These are phyloP conservation scores for Cyclotella sp. DNA, from an alignment of 108 stramenopile genomes.

Conservation along the genomic window DNA sequence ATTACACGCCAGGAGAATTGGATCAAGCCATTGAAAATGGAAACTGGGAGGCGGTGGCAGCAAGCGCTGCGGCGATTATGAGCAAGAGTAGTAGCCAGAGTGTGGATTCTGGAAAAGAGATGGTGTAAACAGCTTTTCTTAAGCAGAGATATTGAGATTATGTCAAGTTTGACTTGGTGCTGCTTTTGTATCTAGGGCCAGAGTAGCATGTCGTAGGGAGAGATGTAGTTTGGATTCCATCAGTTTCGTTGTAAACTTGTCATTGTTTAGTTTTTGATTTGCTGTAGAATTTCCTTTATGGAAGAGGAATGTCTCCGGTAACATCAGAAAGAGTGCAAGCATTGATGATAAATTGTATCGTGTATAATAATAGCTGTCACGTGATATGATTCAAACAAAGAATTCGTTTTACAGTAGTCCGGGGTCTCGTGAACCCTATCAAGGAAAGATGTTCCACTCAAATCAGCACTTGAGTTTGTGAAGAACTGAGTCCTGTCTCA, in stretches of 20 bases:
- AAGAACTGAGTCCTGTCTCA: too few species aligned
- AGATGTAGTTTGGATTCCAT: background rate
- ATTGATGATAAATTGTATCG: too few species aligned
- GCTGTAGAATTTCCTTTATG: conserved; percentile 1
- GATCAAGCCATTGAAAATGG: conserved; percentile 48
- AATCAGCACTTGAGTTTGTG: too few species aligned
- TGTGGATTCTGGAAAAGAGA: background rate
- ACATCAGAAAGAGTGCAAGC: too few species aligned
- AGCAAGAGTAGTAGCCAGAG: conserved; percentile 1
- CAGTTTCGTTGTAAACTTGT: background rate
- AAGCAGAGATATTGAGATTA: background rate
- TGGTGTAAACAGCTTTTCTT: background rate
- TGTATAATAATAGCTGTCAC: too few species aligned
- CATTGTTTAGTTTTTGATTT: background rate
- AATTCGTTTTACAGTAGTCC: too few species aligned
- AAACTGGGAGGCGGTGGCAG: conserved; percentile 46
- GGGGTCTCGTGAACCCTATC: too few species aligned
- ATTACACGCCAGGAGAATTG: conserved; percentile 21
- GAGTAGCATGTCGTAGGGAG: background rate
- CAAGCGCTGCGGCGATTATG: conserved; percentile 30
- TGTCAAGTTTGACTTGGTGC: background rate
- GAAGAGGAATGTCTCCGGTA: background rate
- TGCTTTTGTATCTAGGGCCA: background rate
- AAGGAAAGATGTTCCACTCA: too few species aligned
- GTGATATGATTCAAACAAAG: too few species aligned